Conservation (phyloP, 495 filamentous ascomycete species). For the Aspergillus diversus region DNA sequence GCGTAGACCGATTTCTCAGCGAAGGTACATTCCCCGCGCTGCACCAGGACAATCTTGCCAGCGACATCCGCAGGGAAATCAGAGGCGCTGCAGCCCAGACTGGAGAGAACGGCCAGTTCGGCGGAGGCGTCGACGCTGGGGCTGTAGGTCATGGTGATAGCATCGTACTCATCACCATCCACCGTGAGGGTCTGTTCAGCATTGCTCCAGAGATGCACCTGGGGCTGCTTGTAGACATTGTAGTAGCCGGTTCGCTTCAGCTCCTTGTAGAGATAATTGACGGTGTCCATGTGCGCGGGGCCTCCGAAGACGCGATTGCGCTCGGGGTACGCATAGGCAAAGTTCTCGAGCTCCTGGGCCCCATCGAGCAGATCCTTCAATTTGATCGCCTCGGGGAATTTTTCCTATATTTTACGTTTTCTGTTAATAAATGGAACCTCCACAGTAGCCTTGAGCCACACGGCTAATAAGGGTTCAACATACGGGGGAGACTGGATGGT, state of each 20-base stretch:
- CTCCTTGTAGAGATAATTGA: slow-evolving; percentile 61
- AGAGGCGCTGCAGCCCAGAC: slow-evolving; percentile 58
- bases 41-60: slow-evolving; percentile 64
- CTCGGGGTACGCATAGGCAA: slow-evolving; percentile 50
- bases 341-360: slow-evolving; percentile 43
- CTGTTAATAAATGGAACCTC: background rate
- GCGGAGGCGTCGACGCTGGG: slow-evolving; percentile 51
- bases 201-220: slow-evolving; percentile 44
- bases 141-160: slow-evolving; percentile 47
- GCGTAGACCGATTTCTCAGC: slow-evolving; percentile 62
- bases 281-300: slow-evolving; percentile 63
- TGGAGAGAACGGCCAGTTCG: slow-evolving; percentile 50
- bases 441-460: background rate
- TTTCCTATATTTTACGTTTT: background rate
- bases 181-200: slow-evolving; percentile 34
- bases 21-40: slow-evolving; percentile 65
- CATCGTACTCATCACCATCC: slow-evolving; percentile 30
- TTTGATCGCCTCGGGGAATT: slow-evolving; percentile 7
- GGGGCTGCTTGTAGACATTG: slow-evolving; percentile 61
- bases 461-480: background rate
- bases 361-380: slow-evolving; percentile 40
- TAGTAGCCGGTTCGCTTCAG: slow-evolving; percentile 60
- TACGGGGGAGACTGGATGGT: background rate
- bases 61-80: slow-evolving; percentile 59
- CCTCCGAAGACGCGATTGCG: slow-evolving; percentile 64